phyloP scores from a whole-genome alignment of 257 asterid species.

The Solanum chmielewskii region DNA sequence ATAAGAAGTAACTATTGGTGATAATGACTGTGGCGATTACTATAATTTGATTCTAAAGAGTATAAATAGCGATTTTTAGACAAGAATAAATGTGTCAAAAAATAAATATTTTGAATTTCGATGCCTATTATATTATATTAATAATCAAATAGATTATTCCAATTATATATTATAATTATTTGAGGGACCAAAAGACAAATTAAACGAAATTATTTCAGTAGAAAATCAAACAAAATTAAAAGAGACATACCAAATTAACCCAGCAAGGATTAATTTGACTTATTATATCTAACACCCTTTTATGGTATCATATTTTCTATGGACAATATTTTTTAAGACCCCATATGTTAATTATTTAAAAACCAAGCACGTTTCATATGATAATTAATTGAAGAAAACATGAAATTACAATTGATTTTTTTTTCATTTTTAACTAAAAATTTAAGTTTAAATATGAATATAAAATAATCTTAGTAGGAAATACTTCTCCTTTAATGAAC shows the following conservation, averaged over 20 bases:
- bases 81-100: too few species aligned
- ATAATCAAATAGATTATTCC: too few species aligned
- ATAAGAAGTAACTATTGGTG: background rate
- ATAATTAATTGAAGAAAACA: background rate
- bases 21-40: too few species aligned
- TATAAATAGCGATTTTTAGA: too few species aligned
- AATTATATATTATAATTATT: background rate
- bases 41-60: too few species aligned
- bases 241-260: background rate
- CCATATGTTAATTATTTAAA: background rate
- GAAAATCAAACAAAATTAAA: background rate
- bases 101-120: too few species aligned
- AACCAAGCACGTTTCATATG: background rate
- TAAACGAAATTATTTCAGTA: background rate
- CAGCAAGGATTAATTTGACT: background rate
- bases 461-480: background rate
- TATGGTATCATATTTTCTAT: background rate
- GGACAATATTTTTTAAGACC: background rate
- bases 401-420: background rate
- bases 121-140: too few species aligned
- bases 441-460: background rate
- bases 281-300: background rate
- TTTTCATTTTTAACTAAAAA: background rate
- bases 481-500: background rate
- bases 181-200: background rate